Conservation (phyloP, 1,284 basidiomycete genomes). For the Fomes fomentarius region DNA sequence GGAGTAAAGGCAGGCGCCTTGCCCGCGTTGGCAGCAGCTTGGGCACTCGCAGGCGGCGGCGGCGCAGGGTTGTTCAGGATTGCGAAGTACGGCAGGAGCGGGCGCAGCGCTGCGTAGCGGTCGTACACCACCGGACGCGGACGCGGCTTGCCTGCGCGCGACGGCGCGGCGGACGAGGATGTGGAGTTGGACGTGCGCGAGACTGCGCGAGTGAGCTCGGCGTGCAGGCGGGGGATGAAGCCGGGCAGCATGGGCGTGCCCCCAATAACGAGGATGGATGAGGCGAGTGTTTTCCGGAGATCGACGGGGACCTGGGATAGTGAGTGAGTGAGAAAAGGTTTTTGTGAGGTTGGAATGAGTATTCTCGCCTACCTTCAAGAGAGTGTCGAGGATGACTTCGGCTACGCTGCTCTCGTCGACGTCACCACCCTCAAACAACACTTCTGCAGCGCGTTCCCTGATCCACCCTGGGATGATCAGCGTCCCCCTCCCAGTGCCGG, state of each 20-base stretch:
- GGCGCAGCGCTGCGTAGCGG: constrained; percentile 72
- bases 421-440: constrained; percentile 90
- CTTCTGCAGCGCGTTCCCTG: constrained; percentile 87
- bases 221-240: constrained; percentile 85
- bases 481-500: constrained; percentile 74
- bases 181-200: constrained; percentile 41
- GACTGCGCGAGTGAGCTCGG: constrained; percentile 70
- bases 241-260: constrained; percentile 93
- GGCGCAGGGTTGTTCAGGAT: constrained; percentile 84
- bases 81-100: constrained; percentile 70
- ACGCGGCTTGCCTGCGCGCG: constrained; percentile 38
- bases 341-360: background rate
- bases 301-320: constrained; percentile 80
- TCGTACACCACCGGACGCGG: constrained; percentile 59
- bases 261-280: constrained; percentile 83
- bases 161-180: constrained; percentile 33
- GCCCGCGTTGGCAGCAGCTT: constrained; percentile 59
- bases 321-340: background rate
- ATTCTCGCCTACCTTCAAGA: constrained; percentile 69
- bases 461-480: constrained; percentile 94
- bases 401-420: constrained; percentile 83
- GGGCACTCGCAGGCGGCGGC: constrained; percentile 37
- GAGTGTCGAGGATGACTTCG: constrained; percentile 76
- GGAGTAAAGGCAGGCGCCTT: constrained; percentile 87
- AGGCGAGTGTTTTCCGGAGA: constrained; percentile 79